Evolutionary conservation across 192 early-diverging fungal species (phyloP), one percentile per base, ranked within the genome.

Genomic region (Dimargaris cristalligena): DNA sequence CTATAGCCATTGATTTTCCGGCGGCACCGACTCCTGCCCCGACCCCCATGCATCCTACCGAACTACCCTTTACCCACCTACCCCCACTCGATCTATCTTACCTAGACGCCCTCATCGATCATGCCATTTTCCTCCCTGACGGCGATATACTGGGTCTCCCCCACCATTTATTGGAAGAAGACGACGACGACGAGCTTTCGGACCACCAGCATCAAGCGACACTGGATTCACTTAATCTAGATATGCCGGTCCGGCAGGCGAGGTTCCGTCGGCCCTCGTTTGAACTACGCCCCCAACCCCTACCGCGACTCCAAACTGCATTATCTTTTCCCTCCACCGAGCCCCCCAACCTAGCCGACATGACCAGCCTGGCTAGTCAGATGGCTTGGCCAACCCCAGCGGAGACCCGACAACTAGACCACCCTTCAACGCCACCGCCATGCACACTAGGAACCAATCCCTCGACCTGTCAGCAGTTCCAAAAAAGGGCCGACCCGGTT

Each of bases 331-430:
- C 38, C 8, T 41, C 38, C 8, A 6, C 38, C 8, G 38, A 6
- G 38, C 8, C 16, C 38, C 38, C 38, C 8, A 41, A 41, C 16
- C 38, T 41, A 10, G 38, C 38, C 6, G 6, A 6, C 8, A 16
- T 6, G 8, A 41, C 38, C 38, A 16, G 16, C 8, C 8, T 6
- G 38, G 6, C 22, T n/a, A 34, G 23, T 18, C 55, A 35, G 22
- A n/a, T n/a, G n/a, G n/a, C n/a, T n/a, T 57, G 55, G 55, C 55
- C 55, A 13, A 57, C 55, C 14, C 55, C 55, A n/a, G 31, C 55
- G 14, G 55, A 57, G 22, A 34, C 55, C 14, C 52, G n/a, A n/a
- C n/a, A n/a, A n/a, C n/a, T n/a, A n/a, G n/a, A n/a, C n/a, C n/a
- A n/a, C n/a, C n/a, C n/a, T n/a, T n/a, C n/a, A n/a, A n/a, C n/a